Conservation (phyloP, 2,329 filamentous ascomycete genomes). For the Bimuria novae-zelandiae region DNA sequence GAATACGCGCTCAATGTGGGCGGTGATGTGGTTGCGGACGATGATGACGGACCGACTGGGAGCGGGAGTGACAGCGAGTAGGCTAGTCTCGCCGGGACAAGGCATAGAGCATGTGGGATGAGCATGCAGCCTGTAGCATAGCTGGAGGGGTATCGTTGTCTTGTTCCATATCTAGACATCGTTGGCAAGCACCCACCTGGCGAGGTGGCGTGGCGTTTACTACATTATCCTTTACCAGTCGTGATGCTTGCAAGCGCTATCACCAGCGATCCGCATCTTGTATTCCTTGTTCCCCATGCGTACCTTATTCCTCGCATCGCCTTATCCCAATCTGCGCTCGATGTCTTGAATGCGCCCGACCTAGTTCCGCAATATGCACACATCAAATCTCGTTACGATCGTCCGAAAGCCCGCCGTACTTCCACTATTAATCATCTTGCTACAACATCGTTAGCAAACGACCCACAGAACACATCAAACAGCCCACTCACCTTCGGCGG, state of each 20-base stretch:
- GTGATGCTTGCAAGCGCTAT: too few relatives aligned
- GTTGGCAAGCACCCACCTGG: too few relatives aligned
- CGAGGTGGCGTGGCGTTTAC: neutral
- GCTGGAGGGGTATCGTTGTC: neutral
- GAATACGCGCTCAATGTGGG: conserved; percentile 64
- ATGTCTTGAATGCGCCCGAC: too few relatives aligned
- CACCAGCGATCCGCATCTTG: too few relatives aligned
- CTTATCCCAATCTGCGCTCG: too few relatives aligned
- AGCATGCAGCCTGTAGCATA: neutral
- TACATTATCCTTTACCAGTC: too few relatives aligned
- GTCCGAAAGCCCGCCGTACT: neutral
- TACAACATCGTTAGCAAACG: conserved; percentile 14
- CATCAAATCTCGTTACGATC: too few relatives aligned
- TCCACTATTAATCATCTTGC: conserved; percentile 30
- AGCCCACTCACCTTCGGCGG: conserved; percentile 61
- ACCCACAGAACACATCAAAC: neutral
- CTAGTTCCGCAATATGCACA: too few relatives aligned
- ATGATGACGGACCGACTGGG: conserved; percentile 53
- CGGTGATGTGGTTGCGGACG: conserved; percentile 55
- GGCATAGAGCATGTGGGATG: neutral
- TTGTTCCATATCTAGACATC: neutral
- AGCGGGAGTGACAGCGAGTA: conserved; percentile 54
- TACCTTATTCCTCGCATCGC: neutral
- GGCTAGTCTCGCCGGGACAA: neutral
- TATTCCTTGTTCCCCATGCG: too few relatives aligned